Evolutionary conservation across 768 basidiomycete genomes (phyloP).

Genomic region (Hypholoma sublateritium): DNA sequence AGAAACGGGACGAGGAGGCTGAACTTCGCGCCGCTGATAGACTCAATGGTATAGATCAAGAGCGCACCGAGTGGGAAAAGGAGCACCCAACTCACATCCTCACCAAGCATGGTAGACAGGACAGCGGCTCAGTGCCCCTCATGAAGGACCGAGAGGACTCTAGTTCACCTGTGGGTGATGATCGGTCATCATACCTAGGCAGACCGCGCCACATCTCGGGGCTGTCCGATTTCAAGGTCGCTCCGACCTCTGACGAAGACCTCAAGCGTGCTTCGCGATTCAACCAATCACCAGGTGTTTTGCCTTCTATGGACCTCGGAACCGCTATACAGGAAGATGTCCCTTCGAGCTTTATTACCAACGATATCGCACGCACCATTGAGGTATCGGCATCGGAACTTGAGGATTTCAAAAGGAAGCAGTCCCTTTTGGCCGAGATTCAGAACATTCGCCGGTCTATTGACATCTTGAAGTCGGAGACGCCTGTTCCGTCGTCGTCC

Average conservation of each 20-base stretch:
- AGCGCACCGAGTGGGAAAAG: constrained; percentile 85
- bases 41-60: constrained; percentile 61
- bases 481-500: constrained; percentile 62
- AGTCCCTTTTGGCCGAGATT: constrained; percentile 74
- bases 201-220: constrained; percentile 65
- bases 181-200: constrained; percentile 45
- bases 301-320: constrained; percentile 77
- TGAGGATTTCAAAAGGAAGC: constrained; percentile 64
- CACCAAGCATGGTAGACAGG: constrained; percentile 57
- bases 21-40: constrained; percentile 73
- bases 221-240: constrained; percentile 72
- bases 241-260: constrained; percentile 63
- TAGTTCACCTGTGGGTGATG: constrained; percentile 47
- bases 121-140: constrained; percentile 61
- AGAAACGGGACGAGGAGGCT: constrained; percentile 69
- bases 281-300: constrained; percentile 51
- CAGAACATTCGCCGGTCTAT: constrained; percentile 79
- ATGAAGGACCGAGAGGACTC: constrained; percentile 62
- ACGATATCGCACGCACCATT: constrained; percentile 16
- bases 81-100: constrained; percentile 62
- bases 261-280: constrained; percentile 48
- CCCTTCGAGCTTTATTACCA: constrained; percentile 65
- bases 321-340: constrained; percentile 73
- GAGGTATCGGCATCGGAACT: constrained; percentile 26
- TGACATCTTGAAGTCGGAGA: constrained; percentile 71